Evolutionary conservation across 2,329 filamentous ascomycete species (phyloP), one percentile per base, ranked within the genome.

Genomic region (Ophiostoma ulmi): DNA sequence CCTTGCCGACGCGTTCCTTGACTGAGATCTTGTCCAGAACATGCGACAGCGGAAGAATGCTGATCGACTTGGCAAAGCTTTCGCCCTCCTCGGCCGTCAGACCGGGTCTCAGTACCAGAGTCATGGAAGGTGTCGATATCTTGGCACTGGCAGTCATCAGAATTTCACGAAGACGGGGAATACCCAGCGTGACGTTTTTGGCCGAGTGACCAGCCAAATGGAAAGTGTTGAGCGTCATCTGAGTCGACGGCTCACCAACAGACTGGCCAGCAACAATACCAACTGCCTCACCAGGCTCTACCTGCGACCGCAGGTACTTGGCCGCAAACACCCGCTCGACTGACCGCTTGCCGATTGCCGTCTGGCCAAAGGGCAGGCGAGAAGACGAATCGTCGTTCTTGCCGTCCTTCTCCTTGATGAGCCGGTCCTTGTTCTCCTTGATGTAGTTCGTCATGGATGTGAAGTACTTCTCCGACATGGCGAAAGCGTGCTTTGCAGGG

Each of bases 201-300:
- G 95, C 91, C 26, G 95, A 94, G 84, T 98, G 94, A 77, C 95
- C 95, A 80, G 95, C 95, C 87, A 99, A 92, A 86, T 99, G 95
- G 87, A 99, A 99, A 38, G 96, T 99, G 82, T 99, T 99, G 70
- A 99, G 83, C 8, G 96, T 99, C 96, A 99, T 99, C 80, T 99
- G 95, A 13, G 95, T 99, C 2, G 94, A 97, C 10, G 96, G 95
- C 78, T 99, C 96, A 78, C 95, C 95, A 61, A 99, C 90, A 41
- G 94, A 98, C 80, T 99, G 95, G 11, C 94, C 94, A 68, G 96
- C 96, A 72, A 99, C 92, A 73, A 99, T 96, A 75, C 95, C 95
- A 36, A 99, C 94, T 36, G 95, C 94, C 82, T 99, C 96, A 65
- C 95, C 95, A 38, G 95, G 93, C 76, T 99, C 94, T 35, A 97